Percentiles rank a stretch among this genome's conserved stretches.
phyloP scores from a whole-genome alignment of 306 rosid genomes.

The Vicia sativa region DNA sequence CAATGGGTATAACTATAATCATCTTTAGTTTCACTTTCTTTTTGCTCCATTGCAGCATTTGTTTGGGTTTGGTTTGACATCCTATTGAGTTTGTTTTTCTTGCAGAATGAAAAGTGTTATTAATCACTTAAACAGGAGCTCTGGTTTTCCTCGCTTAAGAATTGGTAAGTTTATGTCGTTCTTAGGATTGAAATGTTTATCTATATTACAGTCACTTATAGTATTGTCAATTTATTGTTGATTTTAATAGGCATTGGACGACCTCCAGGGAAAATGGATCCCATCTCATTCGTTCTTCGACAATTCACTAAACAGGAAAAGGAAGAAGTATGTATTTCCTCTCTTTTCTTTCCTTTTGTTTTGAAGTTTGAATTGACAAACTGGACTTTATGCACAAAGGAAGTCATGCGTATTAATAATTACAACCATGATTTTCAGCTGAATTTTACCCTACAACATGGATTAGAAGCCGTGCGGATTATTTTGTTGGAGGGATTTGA shows the following conservation, averaged over 20 bases:
- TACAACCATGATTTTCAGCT: slow-evolving; percentile 56
- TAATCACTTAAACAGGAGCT: slow-evolving; percentile 79
- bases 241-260: slow-evolving; percentile 52
- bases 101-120: slow-evolving; percentile 86
- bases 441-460: slow-evolving; percentile 71
- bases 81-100: slow-evolving; percentile 28
- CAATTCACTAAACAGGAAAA: slow-evolving; percentile 77
- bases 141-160: slow-evolving; percentile 79
- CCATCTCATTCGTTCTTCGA: slow-evolving; percentile 76
- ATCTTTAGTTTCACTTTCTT: slow-evolving; percentile 13
- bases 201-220: slow-evolving; percentile 9
- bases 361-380: slow-evolving; percentile 3
- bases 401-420: slow-evolving; percentile 30
- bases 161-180: slow-evolving; percentile 54
- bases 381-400: slow-evolving; percentile 12
- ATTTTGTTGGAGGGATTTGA: slow-evolving; percentile 83
- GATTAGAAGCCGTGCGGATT: slow-evolving; percentile 71
- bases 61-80: slow-evolving; percentile 12
- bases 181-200: slow-evolving; percentile 19
- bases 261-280: slow-evolving; percentile 67
- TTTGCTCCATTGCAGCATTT: slow-evolving; percentile 28
- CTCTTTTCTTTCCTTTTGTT: background rate
- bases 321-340: slow-evolving; percentile 58
- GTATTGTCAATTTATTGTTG: slow-evolving; percentile 25
- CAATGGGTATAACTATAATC: slow-evolving; percentile 64